Conservation (phyloP, 176 grass and related monocot species). For the Eremochloa ophiuroides region DNA sequence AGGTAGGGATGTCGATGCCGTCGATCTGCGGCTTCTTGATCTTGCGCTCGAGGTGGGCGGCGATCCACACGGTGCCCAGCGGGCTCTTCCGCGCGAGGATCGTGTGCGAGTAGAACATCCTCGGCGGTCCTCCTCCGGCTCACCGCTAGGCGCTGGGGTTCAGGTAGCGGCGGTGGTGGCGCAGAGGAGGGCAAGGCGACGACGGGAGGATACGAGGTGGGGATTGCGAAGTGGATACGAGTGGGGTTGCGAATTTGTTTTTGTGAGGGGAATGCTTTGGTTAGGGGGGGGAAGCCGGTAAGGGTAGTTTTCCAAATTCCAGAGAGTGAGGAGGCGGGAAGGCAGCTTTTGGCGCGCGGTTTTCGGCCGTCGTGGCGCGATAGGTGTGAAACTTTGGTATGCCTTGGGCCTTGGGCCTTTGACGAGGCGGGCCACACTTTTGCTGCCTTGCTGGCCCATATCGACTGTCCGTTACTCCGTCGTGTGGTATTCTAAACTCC, state of each 20-base stretch:
- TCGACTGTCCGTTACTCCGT: no score
- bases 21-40: constrained; percentile 89
- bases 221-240: no score
- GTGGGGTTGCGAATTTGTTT: not conserved
- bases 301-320: not conserved
- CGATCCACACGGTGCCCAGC: constrained; percentile 89
- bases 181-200: not conserved
- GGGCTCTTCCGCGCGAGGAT: constrained; percentile 85
- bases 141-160: not conserved
- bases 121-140: not conserved
- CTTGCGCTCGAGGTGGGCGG: constrained; percentile 88
- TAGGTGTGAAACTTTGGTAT: not conserved
- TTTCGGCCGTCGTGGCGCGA: not conserved
- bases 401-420: no score
- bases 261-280: not conserved
- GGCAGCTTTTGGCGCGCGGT: not conserved
- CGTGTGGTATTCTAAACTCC: no score
- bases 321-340: not conserved
- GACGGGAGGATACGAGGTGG: not conserved
- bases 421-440: not conserved
- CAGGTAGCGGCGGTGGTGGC: not conserved
- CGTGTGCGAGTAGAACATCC: constrained; percentile 91
- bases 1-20: constrained; percentile 66
- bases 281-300: not conserved
- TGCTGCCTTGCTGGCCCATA: no score